A percentile compares a stretch with the other conserved stretches of the same genome.
Conservation (phyloP, 2,329 filamentous ascomycete species). For the Annulohypoxylon truncatum region DNA sequence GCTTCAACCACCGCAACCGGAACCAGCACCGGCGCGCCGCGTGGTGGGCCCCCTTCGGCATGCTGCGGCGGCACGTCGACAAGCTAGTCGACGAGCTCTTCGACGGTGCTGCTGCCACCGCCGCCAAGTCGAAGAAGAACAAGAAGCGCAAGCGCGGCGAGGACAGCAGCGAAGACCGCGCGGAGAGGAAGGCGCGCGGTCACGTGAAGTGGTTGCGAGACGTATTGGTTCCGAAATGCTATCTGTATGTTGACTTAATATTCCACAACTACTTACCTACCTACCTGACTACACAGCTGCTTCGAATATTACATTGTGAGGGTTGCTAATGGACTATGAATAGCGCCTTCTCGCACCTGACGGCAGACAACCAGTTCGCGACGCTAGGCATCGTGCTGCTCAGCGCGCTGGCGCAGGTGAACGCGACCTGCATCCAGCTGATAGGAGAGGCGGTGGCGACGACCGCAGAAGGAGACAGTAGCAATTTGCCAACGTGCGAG, state of each 20-base stretch:
- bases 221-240: conserved; percentile 56
- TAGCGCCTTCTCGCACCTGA: conserved; percentile 75
- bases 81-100: conserved; percentile 61
- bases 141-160: conserved; percentile 55
- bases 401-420: conserved; percentile 70
- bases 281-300: no score
- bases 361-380: conserved; percentile 79
- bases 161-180: conserved; percentile 14
- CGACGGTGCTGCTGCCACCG: conserved; percentile 37
- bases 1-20: conserved; percentile 84
- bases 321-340: neutral
- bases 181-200: conserved; percentile 26
- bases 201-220: conserved; percentile 56
- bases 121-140: conserved; percentile 39
- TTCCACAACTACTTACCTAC: no score
- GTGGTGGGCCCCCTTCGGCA: conserved; percentile 82
- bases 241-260: conserved; percentile 54
- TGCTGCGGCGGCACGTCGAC: conserved; percentile 74
- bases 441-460: conserved; percentile 41
- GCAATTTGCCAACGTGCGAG: neutral
- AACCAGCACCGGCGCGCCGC: conserved; percentile 86
- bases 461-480: neutral
- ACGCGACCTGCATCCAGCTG: conserved; percentile 57
- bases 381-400: conserved; percentile 77
- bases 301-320: neutral